phyloP scores from a whole-genome alignment of 768 basidiomycete genomes.

The Hypholoma fasciculare region DNA sequence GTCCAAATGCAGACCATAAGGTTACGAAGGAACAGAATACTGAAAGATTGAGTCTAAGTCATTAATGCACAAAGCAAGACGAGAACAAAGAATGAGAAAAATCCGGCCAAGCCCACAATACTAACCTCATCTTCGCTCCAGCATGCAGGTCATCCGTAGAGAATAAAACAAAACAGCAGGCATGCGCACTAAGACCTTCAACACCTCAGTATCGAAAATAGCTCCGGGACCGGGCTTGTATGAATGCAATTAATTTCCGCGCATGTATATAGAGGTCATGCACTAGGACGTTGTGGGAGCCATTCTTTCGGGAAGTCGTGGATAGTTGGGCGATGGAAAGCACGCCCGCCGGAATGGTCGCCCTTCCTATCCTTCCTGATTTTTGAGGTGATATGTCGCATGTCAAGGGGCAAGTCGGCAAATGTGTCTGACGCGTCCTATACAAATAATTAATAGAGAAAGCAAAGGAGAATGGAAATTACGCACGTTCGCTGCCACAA shows the following conservation, averaged over 20 bases:
- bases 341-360: slow-evolving; percentile 59
- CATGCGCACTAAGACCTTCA: background rate
- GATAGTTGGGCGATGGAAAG: slow-evolving; percentile 60
- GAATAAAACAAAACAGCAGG: background rate
- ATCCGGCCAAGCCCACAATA: background rate
- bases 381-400: slow-evolving; percentile 76
- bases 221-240: background rate
- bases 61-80: background rate
- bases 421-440: slow-evolving; percentile 48
- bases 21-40: background rate
- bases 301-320: slow-evolving; percentile 86
- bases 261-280: slow-evolving; percentile 7
- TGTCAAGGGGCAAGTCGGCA: slow-evolving; percentile 75
- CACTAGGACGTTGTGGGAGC: slow-evolving; percentile 47
- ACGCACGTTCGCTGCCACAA: slow-evolving; percentile 86
- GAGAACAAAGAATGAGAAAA: background rate
- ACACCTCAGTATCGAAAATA: background rate
- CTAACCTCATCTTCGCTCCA: background rate
- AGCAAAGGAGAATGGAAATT: background rate
- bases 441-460: slow-evolving; percentile 1
- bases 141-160: background rate
- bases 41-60: background rate
- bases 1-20: too few species aligned
- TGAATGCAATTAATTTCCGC: slow-evolving; percentile 9
- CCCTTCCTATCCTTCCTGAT: slow-evolving; percentile 72